phyloP scores from a whole-genome alignment of 208 protist species.

The Crithidia expoeki region DNA sequence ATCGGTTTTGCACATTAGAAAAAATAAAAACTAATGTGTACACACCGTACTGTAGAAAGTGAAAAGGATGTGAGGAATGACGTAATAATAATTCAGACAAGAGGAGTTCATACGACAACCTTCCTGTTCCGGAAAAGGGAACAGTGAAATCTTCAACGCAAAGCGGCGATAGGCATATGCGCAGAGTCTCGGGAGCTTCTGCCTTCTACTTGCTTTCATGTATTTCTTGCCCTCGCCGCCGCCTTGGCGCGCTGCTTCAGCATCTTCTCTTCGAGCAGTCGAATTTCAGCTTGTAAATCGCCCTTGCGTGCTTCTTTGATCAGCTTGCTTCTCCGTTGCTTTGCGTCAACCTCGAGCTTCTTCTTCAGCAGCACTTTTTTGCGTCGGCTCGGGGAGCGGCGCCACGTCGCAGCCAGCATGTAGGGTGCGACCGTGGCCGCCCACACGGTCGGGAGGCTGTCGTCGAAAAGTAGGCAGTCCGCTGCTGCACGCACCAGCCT shows the following conservation, averaged over 20 bases:
- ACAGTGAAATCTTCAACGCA: too few relatives aligned
- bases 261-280: constrained; percentile 29
- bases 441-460: constrained; percentile 63
- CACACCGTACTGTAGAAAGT: too few relatives aligned
- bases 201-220: neutral
- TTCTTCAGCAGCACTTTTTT: constrained; percentile 49
- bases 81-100: too few relatives aligned
- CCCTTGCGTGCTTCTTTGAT: constrained; percentile 17
- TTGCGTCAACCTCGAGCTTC: constrained; percentile 27
- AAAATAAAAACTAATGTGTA: too few relatives aligned
- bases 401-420: constrained; percentile 78
- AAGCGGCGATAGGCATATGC: neutral
- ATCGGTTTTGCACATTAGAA: too few relatives aligned
- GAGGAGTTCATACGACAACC: too few relatives aligned
- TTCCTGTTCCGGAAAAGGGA: too few relatives aligned
- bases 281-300: constrained; percentile 31
- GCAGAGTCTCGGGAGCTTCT: neutral
- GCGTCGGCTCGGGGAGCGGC: constrained; percentile 38
- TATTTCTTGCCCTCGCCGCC: neutral
- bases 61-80: too few relatives aligned
- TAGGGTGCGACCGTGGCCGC: constrained; percentile 46
- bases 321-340: constrained; percentile 24
- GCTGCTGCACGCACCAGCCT: constrained; percentile 63
- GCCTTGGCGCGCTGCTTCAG: constrained; percentile 24
- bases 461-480: constrained; percentile 83